Base-by-base conservation (phyloP, 2,329 filamentous ascomycete genomes). In the Arthrinium phaeospermum region DNA sequence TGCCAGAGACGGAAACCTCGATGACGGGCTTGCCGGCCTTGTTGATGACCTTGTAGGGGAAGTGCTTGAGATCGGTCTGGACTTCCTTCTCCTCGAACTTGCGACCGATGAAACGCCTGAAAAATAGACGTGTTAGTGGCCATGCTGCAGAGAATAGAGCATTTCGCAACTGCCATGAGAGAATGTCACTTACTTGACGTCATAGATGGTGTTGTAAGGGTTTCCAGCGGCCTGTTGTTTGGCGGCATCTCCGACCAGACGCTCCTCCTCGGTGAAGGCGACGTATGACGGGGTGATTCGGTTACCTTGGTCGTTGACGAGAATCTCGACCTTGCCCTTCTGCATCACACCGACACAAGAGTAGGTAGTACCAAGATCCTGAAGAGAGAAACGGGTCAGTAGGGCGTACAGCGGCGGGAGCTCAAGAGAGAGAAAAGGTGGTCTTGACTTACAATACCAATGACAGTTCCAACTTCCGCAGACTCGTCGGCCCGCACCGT, bases 251-350 rank as follows among this genome's bases (percentile, higher is more conserved):
- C 96, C 96, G 78, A 99, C 95, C 77, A 99, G 89, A 82, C 96
- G 92, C 86, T 98, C 96, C 76, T 98, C 95, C 80, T 98, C 95
- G 84, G 95, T 98, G 85, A 97, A 98, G 81, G 94, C 95, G 82
- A 98, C 95, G 85, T 96, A 98, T 76, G 94, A 97, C 71, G 95
- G 95, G 79, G 95, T 97, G 79, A 97, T 97, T 88, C 94, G 93
- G 91, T 97, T 95, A 89, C 94, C 94, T 89, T 97, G 95, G 86
- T 98, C 94, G 88, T 98, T 98, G 86, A 94, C 94, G 79, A 98
- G 89, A 86, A 98, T 98, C 82, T 98, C 94, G 78, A 98, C 94
- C 86, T 96, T 96, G 83, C 95, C 95, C 83, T 94, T 93, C 83
- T 95, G 93, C 94, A 97, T 97, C 83, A 97, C 94, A 92, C 94